Percentiles rank a stretch among this genome's conserved stretches.
These are phyloP conservation scores for Cladophialophora carrionii DNA, from an alignment of 2,329 filamentous ascomycete genomes.

Conservation along the genomic window DNA sequence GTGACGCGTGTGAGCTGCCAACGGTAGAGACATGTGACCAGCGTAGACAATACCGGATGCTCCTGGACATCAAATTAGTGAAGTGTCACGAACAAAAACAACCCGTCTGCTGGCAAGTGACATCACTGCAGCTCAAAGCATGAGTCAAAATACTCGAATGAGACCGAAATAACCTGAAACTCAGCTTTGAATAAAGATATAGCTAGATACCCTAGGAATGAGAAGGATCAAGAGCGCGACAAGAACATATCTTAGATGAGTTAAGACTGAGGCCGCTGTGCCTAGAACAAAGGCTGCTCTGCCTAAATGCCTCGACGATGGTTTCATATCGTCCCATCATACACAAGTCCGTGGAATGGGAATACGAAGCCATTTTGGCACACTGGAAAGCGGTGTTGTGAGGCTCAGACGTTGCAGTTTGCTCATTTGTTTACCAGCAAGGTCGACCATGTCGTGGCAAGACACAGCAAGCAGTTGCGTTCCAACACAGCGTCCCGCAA, in stretches of 20 bases:
- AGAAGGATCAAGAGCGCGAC: neutral
- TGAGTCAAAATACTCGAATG: neutral
- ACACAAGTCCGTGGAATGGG: neutral
- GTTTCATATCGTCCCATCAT: neutral
- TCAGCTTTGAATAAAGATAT: neutral
- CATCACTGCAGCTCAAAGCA: neutral
- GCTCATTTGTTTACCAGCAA: neutral
- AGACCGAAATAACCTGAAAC: neutral
- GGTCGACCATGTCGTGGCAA: neutral
- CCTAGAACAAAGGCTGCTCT: neutral
- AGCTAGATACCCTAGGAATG: neutral
- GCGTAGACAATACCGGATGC: neutral
- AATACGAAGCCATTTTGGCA: neutral
- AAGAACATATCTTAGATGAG: neutral
- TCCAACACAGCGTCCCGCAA: neutral
- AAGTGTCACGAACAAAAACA: neutral
- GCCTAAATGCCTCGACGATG: neutral
- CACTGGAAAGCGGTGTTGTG: neutral
- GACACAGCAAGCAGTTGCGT: neutral
- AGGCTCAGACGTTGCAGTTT: neutral
- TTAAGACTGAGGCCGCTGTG: neutral
- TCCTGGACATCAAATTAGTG: neutral
- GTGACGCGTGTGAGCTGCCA: neutral
- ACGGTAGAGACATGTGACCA: neutral
- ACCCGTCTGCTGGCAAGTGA: neutral